phyloP scores from a whole-genome alignment of 1,284 basidiomycete species.

The Cystobasidium pallidum region DNA sequence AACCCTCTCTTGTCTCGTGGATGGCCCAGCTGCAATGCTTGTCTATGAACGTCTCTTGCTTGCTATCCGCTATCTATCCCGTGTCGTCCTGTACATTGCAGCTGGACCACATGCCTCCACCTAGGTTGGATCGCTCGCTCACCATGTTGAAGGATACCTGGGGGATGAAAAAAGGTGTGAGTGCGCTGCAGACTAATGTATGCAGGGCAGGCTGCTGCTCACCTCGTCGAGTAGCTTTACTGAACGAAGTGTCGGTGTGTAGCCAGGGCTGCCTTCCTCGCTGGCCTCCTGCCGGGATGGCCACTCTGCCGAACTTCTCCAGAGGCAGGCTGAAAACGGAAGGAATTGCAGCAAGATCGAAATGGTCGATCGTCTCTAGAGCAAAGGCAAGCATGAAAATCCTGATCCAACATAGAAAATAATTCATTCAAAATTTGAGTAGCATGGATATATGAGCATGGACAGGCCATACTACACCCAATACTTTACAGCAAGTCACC shows the following conservation, averaged over 20 bases:
- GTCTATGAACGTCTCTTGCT: background rate
- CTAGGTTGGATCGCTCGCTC: background rate
- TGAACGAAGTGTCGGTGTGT: slow-evolving; percentile 10
- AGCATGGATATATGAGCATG: too few relatives aligned
- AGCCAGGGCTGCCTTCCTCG: slow-evolving; percentile 7
- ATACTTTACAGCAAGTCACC: too few relatives aligned
- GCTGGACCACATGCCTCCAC: background rate
- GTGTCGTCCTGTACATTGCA: background rate
- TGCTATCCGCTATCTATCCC: background rate
- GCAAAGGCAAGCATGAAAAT: background rate
- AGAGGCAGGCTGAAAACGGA: background rate
- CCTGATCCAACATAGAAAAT: too few relatives aligned
- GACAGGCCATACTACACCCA: too few relatives aligned
- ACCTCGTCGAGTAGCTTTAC: slow-evolving; percentile 34
- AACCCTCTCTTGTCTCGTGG: background rate
- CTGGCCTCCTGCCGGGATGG: background rate
- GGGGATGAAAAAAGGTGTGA: background rate
- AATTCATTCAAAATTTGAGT: too few relatives aligned
- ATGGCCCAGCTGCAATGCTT: background rate
- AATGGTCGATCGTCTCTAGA: slow-evolving; percentile 1
- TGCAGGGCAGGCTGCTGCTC: background rate
- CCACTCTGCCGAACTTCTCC: background rate
- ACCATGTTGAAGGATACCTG: slow-evolving; percentile 33
- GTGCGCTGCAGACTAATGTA: background rate
- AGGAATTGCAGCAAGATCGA: slow-evolving; percentile 1